These are phyloP conservation scores for Fusarium illudens DNA, from an alignment of 2,329 filamentous ascomycete genomes.

Conservation along the genomic window DNA sequence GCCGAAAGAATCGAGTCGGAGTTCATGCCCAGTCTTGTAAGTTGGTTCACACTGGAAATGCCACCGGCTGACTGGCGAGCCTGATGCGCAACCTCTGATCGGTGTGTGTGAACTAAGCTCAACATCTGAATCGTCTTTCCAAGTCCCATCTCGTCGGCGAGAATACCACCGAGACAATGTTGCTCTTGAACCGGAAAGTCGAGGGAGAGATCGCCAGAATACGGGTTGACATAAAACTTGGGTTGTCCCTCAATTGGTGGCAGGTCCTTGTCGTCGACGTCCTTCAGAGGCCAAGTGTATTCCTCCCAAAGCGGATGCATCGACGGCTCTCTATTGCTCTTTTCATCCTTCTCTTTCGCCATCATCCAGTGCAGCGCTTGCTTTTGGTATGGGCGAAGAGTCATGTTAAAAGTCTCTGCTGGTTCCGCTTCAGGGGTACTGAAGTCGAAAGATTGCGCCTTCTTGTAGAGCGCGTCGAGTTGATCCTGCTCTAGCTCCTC, in stretches of 20 bases:
- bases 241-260: constrained; percentile 70
- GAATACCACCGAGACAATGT: constrained; percentile 89
- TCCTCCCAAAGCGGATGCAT: constrained; percentile 99
- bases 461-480: constrained; percentile 91
- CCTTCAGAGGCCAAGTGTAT: constrained; percentile 87
- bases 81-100: constrained; percentile 61
- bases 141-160: constrained; percentile 97
- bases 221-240: constrained; percentile 94
- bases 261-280: constrained; percentile 83
- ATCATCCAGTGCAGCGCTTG: constrained; percentile 98
- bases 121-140: constrained; percentile 99
- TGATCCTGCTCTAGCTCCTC: constrained; percentile 95
- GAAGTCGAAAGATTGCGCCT: constrained; percentile 97
- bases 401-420: constrained; percentile 80
- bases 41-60: constrained; percentile 61
- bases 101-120: constrained; percentile 87
- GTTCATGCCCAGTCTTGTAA: constrained; percentile 69
- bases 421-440: constrained; percentile 88
- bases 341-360: constrained; percentile 85
- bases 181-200: constrained; percentile 95
- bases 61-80: constrained; percentile 45
- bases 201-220: constrained; percentile 91
- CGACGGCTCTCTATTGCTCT: constrained; percentile 74
- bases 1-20: constrained; percentile 70
- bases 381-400: constrained; percentile 90